Percentiles rank a stretch among this genome's conserved stretches.
Evolutionary conservation across 2,329 filamentous ascomycete species (phyloP).

Genomic region (Onygenales sp.): DNA sequence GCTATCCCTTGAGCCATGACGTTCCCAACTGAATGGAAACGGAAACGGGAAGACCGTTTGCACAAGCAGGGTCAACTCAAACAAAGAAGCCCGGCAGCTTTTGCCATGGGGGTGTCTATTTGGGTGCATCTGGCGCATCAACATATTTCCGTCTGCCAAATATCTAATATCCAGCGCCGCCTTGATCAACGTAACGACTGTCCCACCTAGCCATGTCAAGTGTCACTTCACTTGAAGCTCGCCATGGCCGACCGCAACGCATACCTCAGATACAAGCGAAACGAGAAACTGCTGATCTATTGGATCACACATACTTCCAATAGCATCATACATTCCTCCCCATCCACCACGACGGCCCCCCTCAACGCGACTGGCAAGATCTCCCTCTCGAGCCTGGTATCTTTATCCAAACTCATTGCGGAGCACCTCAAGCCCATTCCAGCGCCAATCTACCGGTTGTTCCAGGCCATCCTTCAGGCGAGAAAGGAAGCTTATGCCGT

Average conservation of each 20-base stretch:
- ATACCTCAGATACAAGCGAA: conserved; percentile 32
- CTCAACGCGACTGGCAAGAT: conserved; percentile 28
- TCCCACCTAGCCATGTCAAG: neutral
- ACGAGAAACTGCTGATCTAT: conserved; percentile 28
- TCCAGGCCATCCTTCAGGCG: conserved; percentile 32
- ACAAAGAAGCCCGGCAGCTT: too few relatives aligned
- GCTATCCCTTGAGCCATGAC: too few relatives aligned
- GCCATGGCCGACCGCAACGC: conserved; percentile 16
- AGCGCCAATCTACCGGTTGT: conserved; percentile 24
- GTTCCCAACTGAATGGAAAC: too few relatives aligned
- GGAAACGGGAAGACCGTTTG: too few relatives aligned
- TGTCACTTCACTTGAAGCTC: neutral
- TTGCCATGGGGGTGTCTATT: too few relatives aligned
- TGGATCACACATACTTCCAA: conserved; percentile 27
- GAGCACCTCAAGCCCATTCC: conserved; percentile 26
- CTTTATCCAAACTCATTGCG: conserved; percentile 33
- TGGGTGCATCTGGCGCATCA: too few relatives aligned
- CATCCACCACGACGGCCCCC: conserved; percentile 9
- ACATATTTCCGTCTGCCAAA: too few relatives aligned
- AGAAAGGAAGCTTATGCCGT: conserved; percentile 18
- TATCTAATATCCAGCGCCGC: too few relatives aligned
- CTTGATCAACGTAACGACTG: neutral
- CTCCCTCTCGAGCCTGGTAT: conserved; percentile 27
- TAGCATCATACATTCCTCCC: conserved; percentile 20
- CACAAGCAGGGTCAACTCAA: too few relatives aligned